Conservation (phyloP, 2,329 filamentous ascomycete species). For the Fusarium succisae region DNA sequence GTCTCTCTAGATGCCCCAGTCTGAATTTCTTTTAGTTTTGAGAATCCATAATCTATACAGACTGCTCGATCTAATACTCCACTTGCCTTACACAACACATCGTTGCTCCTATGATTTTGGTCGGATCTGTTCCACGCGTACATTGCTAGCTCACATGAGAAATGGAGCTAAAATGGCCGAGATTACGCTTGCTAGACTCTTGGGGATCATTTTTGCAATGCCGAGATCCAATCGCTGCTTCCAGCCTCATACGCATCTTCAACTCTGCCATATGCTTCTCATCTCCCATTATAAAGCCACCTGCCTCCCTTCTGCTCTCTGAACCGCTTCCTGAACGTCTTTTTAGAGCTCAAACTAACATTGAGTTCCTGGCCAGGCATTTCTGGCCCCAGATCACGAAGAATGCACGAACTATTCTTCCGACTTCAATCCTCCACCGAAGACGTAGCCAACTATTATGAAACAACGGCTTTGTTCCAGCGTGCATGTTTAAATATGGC, state of each 20-base stretch:
- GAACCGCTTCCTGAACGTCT: accelerated
- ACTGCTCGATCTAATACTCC: too few species aligned
- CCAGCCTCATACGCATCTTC: neutral
- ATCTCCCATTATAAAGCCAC: neutral
- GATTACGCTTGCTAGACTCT: accelerated
- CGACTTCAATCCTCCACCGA: neutral
- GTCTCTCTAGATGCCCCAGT: neutral
- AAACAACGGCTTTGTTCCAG: neutral
- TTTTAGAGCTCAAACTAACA: neutral
- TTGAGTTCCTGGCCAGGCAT: neutral
- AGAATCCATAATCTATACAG: too few species aligned
- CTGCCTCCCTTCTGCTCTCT: neutral
- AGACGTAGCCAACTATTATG: neutral
- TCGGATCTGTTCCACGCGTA: neutral
- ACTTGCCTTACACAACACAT: neutral
- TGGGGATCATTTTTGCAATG: neutral
- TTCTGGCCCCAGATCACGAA: too few species aligned
- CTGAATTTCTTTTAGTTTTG: accelerated
- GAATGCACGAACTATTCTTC: neutral
- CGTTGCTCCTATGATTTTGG: neutral
- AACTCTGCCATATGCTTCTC: neutral
- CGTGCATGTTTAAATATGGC: accelerated
- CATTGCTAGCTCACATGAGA: neutral
- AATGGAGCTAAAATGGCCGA: neutral
- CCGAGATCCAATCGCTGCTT: too few species aligned